Conservation (phyloP, 192 early-diverging fungal genomes). For the Geranomyces michiganensis region DNA sequence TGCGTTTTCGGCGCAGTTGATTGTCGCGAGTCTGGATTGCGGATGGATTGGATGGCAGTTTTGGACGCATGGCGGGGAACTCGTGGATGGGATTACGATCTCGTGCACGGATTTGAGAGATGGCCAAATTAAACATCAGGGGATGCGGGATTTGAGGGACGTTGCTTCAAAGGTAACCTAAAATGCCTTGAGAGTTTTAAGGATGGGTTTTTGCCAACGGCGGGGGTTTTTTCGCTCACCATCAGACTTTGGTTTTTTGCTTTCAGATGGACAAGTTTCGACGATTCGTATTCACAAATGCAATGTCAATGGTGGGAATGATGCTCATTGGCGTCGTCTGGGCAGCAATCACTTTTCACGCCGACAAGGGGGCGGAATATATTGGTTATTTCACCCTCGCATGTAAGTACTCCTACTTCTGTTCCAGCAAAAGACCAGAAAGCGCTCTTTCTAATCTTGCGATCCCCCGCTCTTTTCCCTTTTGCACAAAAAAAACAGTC, state of each 20-base stretch:
- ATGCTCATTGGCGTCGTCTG: background rate
- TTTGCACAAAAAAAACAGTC: background rate
- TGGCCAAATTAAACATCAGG: background rate
- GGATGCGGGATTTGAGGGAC: background rate
- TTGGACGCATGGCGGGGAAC: constrained; percentile 1
- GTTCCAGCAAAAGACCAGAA: background rate
- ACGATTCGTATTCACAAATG: background rate
- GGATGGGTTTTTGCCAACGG: too few species aligned
- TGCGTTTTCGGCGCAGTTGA: background rate
- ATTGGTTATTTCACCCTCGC: constrained; percentile 6
- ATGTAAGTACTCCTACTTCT: background rate
- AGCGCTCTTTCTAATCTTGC: background rate
- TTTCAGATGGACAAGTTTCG: constrained; percentile 1
- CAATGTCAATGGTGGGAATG: background rate
- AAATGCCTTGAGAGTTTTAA: too few species aligned
- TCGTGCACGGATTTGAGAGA: background rate
- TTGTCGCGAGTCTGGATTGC: constrained; percentile 7
- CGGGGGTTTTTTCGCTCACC: too few species aligned
- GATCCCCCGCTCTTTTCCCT: background rate
- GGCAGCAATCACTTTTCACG: background rate
- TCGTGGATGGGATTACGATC: background rate
- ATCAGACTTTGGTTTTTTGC: too few species aligned
- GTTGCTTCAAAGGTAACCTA: background rate
- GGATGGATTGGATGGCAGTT: background rate
- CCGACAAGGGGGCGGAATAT: background rate